Evolutionary conservation across 441 rosid species (phyloP), one percentile per base, ranked within the genome.

Genomic region (Breynia disticha): DNA sequence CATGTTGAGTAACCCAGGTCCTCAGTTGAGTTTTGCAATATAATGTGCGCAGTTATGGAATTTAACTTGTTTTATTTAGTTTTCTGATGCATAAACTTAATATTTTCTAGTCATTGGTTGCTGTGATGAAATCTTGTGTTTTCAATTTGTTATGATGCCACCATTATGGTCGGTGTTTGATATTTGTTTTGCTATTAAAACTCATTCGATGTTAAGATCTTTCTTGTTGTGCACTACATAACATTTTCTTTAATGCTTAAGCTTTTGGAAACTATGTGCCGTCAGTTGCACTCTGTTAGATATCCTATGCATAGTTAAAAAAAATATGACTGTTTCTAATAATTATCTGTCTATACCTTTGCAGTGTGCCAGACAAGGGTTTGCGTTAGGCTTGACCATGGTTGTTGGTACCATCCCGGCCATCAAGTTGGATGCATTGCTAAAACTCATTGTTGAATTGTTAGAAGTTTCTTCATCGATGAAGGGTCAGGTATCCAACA

Each of bases 361-460:
- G 71, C 77, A 89, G 97, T 89, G 90, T 67, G 99, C 96, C 22
- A 84, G 97, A 62, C 96, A 86, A 66, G 97, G 97, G 45, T 93
- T 89, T 79, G 88, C 99, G 1, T 73, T 93, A 73, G 98, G 95
- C 53, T 72, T 93, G 73, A 76, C 90, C 15, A 68, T 82, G 55
- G 60, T 78, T 60, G 59, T 84, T 60, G 64, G 80, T 53, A 46
- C 72, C 10, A 72, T 89, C 54, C 64, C 87, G 45, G 61, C 79
- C 71, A 73, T 93, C 72, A 76, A 72, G 58, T 59, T 83, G 55
- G 95, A 78, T 44, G 73, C 96, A 14, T 50, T 89, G 60, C 73
- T 89, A 71, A 93, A 84, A 63, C 87, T 93, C 41, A 73, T 82
- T 66, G 72, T 66, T 63, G 72, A 83, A 58, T 60, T 78, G 21